phyloP scores from a whole-genome alignment of 345 rosid genomes.

The Crucihimalaya himalaica region DNA sequence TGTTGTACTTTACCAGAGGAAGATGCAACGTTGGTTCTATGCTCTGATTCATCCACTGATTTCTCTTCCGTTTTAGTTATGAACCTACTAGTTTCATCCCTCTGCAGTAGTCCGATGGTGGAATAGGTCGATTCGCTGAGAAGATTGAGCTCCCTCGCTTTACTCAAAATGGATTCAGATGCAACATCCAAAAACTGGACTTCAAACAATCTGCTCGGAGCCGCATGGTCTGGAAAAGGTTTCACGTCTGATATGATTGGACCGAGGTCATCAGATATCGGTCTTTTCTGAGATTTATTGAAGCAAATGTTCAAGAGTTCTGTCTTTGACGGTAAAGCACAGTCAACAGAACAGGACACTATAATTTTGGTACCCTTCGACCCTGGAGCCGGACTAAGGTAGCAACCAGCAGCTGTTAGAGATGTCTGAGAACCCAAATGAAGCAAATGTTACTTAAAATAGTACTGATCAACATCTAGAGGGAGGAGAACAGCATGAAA shows the following conservation, averaged over 20 bases:
- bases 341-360: conserved; percentile 72
- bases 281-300: conserved; percentile 37
- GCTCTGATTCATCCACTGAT: conserved; percentile 31
- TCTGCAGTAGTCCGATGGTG: conserved; percentile 52
- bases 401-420: conserved; percentile 91
- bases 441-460: conserved; percentile 3
- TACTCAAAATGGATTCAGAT: conserved; percentile 58
- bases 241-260: conserved; percentile 53
- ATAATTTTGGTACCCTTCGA: conserved; percentile 77
- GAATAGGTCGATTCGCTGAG: conserved; percentile 65
- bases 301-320: conserved; percentile 42
- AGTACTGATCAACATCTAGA: not conserved
- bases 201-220: conserved; percentile 43
- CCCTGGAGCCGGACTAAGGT: conserved; percentile 84
- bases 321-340: conserved; percentile 58
- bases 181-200: conserved; percentile 50
- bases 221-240: conserved; percentile 37
- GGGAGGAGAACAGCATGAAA: conserved; percentile 13
- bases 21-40: conserved; percentile 16
- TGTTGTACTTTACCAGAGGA: conserved; percentile 27
- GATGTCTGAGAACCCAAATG: conserved; percentile 59
- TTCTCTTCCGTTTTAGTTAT: conserved; percentile 48
- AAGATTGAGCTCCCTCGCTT: conserved; percentile 66
- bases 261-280: conserved; percentile 38
- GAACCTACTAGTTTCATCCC: conserved; percentile 63